Conservation (phyloP, 495 filamentous ascomycete species). For the Letharia columbiana region DNA sequence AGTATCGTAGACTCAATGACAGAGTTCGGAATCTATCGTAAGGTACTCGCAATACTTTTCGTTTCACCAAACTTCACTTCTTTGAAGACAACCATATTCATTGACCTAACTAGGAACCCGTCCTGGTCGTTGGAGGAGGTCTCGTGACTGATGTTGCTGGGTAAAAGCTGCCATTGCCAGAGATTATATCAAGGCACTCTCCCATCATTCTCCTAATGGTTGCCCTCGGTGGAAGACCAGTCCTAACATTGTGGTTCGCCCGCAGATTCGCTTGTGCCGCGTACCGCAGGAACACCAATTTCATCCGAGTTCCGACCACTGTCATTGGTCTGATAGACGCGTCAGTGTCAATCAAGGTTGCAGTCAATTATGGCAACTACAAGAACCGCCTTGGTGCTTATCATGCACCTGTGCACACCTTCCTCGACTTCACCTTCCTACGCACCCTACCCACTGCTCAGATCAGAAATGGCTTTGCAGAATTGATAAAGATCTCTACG, state of each 20-base stretch:
- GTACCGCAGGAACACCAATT: constrained; percentile 47
- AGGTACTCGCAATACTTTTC: constrained; percentile 31
- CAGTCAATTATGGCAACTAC: constrained; percentile 57
- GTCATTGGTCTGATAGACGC: constrained; percentile 61
- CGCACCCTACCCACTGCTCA: constrained; percentile 50
- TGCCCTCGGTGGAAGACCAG: neutral
- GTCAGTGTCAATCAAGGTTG: constrained; percentile 56
- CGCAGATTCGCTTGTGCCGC: constrained; percentile 51
- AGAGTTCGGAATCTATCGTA: constrained; percentile 54
- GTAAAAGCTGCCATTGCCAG: constrained; percentile 35
- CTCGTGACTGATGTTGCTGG: constrained; percentile 59
- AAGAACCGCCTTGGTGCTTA: constrained; percentile 61
- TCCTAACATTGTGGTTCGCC: constrained; percentile 19
- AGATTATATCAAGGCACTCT: constrained; percentile 39
- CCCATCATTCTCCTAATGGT: constrained; percentile 28
- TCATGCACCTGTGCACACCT: constrained; percentile 56
- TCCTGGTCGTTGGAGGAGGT: constrained; percentile 56
- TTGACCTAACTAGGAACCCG: constrained; percentile 42
- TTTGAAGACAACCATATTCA: constrained; percentile 15
- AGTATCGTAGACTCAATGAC: constrained; percentile 56
- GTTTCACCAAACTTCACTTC: neutral
- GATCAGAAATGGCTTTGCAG: constrained; percentile 57
- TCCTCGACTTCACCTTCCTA: constrained; percentile 58
- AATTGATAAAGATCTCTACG: constrained; percentile 59
- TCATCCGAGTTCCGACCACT: constrained; percentile 52